Evolutionary conservation across 129 eudicot genomes (phyloP).

Genomic region (Chrysanthemum makinoi): DNA sequence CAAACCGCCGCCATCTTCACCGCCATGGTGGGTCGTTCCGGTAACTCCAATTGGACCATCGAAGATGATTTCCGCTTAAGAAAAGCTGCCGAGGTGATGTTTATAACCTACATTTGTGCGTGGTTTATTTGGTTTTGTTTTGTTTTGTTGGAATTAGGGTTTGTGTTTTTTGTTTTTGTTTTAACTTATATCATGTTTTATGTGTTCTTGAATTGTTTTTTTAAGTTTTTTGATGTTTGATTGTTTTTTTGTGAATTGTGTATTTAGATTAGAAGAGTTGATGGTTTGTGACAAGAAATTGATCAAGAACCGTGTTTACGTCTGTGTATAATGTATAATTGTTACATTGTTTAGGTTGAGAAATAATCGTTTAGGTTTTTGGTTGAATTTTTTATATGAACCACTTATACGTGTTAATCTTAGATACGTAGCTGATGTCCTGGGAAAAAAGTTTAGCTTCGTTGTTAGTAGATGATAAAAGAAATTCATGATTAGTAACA

Average conservation of each 20-base stretch:
- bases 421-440: too few relatives aligned
- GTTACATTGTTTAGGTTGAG: too few relatives aligned
- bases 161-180: not conserved
- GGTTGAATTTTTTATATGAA: not conserved
- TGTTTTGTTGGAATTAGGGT: slow-evolving; percentile 1
- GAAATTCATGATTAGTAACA: too few relatives aligned
- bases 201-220: not conserved
- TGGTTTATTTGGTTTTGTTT: slow-evolving; percentile 7
- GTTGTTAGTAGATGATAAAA: too few relatives aligned
- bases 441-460: too few relatives aligned
- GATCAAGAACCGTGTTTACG: too few relatives aligned
- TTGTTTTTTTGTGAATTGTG: not conserved
- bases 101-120: slow-evolving; percentile 19
- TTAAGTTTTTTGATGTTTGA: slow-evolving; percentile 12
- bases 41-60: slow-evolving; percentile 43
- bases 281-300: too few relatives aligned
- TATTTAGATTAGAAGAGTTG: too few relatives aligned
- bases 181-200: not conserved
- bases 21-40: slow-evolving; percentile 72
- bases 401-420: not conserved
- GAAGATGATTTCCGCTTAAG: slow-evolving; percentile 67
- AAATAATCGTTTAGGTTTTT: not conserved
- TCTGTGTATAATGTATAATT: too few relatives aligned
- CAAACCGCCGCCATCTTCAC: slow-evolving; percentile 32
- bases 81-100: slow-evolving; percentile 64